Percentiles rank a stretch among this genome's conserved stretches.
Evolutionary conservation across 2,329 filamentous ascomycete genomes (phyloP).

Genomic region (Cladorrhinum sp.): DNA sequence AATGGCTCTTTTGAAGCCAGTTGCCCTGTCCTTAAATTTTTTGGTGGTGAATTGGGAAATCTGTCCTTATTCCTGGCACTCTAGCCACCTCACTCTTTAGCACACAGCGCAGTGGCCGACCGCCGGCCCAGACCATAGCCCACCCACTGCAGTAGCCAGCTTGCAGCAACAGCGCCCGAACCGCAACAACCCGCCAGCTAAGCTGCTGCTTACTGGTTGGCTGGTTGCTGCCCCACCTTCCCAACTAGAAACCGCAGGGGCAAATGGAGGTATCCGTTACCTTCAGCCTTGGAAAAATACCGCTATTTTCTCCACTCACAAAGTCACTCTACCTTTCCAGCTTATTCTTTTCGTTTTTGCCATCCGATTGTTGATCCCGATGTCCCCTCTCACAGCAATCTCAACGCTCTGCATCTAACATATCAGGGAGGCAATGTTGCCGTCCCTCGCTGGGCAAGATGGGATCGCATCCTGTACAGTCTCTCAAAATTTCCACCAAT

Average conservation of each 20-base stretch:
- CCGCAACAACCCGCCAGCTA: neutral
- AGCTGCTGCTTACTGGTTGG: constrained; percentile 7
- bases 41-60: constrained; percentile 25
- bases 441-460: neutral
- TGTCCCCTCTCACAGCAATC: neutral
- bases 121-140: neutral
- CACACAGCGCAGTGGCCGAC: constrained; percentile 18
- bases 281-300: constrained; percentile 13
- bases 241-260: neutral
- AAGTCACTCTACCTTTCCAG: constrained; percentile 9
- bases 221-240: constrained; percentile 4
- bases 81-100: constrained; percentile 26
- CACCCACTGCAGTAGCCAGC: neutral
- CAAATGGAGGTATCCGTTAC: constrained; percentile 11
- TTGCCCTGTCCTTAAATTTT: constrained; percentile 17
- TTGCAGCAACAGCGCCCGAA: neutral
- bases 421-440: neutral
- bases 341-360: neutral
- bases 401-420: neutral
- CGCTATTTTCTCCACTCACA: neutral
- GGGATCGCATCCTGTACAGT: neutral
- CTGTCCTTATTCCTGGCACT: constrained; percentile 28
- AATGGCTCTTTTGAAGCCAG: constrained; percentile 15
- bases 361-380: neutral
- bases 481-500: neutral